Evolutionary conservation across 768 basidiomycete genomes (phyloP).

Genomic region (Tulasnella sp.): DNA sequence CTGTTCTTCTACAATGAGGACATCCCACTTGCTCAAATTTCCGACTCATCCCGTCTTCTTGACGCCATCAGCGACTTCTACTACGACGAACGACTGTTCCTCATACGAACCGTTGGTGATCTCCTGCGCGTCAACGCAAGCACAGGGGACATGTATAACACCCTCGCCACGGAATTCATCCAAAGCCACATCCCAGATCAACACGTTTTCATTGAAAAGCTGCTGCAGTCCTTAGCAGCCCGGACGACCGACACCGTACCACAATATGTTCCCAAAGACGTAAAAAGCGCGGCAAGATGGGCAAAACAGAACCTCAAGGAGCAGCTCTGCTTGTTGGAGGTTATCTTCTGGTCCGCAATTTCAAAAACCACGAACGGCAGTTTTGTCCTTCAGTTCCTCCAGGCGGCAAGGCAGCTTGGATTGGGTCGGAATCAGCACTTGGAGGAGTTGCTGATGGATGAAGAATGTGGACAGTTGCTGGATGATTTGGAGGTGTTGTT

Average conservation of each 20-base stretch:
- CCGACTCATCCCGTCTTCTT: slow-evolving; percentile 34
- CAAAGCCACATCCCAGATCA: slow-evolving; percentile 58
- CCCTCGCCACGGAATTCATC: slow-evolving; percentile 47
- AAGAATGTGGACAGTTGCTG: slow-evolving; percentile 56
- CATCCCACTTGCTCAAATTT: not conserved
- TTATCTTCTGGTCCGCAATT: slow-evolving; percentile 87
- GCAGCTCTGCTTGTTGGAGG: slow-evolving; percentile 73
- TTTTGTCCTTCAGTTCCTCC: slow-evolving; percentile 54
- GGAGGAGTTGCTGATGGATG: slow-evolving; percentile 59
- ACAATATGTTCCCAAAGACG: slow-evolving; percentile 37
- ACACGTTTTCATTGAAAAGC: slow-evolving; percentile 48
- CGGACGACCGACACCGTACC: slow-evolving; percentile 25
- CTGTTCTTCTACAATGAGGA: slow-evolving; percentile 64
- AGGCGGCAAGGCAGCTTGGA: slow-evolving; percentile 54
- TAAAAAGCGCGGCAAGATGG: slow-evolving; percentile 54
- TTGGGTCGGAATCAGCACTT: slow-evolving; percentile 60
- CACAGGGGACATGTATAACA: slow-evolving; percentile 45
- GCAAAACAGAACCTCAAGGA: slow-evolving; percentile 68
- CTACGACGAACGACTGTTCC: slow-evolving; percentile 66
- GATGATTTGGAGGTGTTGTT: slow-evolving; percentile 66
- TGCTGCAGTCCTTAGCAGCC: slow-evolving; percentile 53
- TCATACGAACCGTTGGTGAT: slow-evolving; percentile 61
- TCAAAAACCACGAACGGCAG: slow-evolving; percentile 60
- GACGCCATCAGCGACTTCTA: slow-evolving; percentile 74
- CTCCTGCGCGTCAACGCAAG: slow-evolving; percentile 66